phyloP scores from a whole-genome alignment of 495 filamentous ascomycete genomes.

The Hypoxylon subgilvum region DNA sequence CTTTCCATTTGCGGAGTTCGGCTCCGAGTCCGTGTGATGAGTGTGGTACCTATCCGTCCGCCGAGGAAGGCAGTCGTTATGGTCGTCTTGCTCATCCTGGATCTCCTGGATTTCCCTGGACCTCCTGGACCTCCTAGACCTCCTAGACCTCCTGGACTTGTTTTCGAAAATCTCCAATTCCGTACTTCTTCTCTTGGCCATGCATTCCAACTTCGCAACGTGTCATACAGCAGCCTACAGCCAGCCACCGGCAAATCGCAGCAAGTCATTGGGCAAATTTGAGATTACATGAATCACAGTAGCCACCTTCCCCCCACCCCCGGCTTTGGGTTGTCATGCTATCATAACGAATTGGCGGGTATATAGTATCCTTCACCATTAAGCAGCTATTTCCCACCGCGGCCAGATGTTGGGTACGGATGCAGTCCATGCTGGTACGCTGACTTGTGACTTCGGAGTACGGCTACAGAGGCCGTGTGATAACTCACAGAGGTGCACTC shows the following conservation, averaged over 20 bases:
- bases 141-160: background rate
- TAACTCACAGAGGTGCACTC: slow-evolving; percentile 28
- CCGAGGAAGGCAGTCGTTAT: too few relatives aligned
- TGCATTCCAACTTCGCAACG: slow-evolving; percentile 39
- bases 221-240: slow-evolving; percentile 40
- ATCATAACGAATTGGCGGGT: slow-evolving; percentile 30
- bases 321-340: slow-evolving; percentile 19
- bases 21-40: slow-evolving; percentile 35
- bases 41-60: slow-evolving; percentile 37
- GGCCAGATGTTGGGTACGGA: slow-evolving; percentile 32
- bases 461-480: slow-evolving; percentile 34
- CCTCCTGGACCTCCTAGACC: too few relatives aligned
- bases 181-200: slow-evolving; percentile 32
- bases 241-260: slow-evolving; percentile 37
- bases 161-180: slow-evolving; percentile 31
- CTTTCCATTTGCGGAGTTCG: slow-evolving; percentile 37
- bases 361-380: slow-evolving; percentile 33
- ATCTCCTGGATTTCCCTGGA: slow-evolving; percentile 15
- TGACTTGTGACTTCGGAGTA: slow-evolving; percentile 37
- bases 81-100: too few relatives aligned
- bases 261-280: slow-evolving; percentile 25
- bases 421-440: slow-evolving; percentile 35
- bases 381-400: slow-evolving; percentile 19
- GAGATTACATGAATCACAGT: slow-evolving; percentile 29
- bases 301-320: slow-evolving; percentile 29